phyloP scores from a whole-genome alignment of 805 yeast species.

The Sporopachydermia quercuum region DNA sequence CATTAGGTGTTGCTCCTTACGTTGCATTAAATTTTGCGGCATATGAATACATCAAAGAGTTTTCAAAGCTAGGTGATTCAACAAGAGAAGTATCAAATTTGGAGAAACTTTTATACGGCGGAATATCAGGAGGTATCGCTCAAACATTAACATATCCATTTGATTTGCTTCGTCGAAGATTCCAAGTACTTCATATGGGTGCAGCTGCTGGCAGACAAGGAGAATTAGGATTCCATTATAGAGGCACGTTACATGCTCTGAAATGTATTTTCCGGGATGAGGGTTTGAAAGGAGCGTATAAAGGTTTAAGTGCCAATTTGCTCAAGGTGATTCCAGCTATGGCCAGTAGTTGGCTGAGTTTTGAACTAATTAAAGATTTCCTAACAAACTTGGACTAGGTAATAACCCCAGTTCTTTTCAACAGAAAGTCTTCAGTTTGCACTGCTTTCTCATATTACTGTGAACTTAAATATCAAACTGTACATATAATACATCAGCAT shows the following conservation, averaged over 20 bases:
- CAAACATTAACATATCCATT: slow-evolving; percentile 87
- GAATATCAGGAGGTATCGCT: slow-evolving; percentile 75
- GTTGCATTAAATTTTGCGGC: slow-evolving; percentile 87
- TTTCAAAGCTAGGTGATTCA: slow-evolving; percentile 22
- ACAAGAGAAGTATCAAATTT: slow-evolving; percentile 23
- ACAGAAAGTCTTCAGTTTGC: no score
- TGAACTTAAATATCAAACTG: no score
- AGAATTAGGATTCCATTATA: slow-evolving; percentile 70
- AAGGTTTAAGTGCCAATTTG: slow-evolving; percentile 64
- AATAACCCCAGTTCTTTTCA: background rate
- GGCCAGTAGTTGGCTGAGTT: slow-evolving; percentile 90
- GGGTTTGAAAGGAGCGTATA: slow-evolving; percentile 60
- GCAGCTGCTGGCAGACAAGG: slow-evolving; percentile 25
- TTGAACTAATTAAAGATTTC: slow-evolving; percentile 48
- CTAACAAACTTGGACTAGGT: slow-evolving; percentile 10
- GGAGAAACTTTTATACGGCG: slow-evolving; percentile 65
- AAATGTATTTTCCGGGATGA: slow-evolving; percentile 53
- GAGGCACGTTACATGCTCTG: slow-evolving; percentile 64
- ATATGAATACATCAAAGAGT: slow-evolving; percentile 67
- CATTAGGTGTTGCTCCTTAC: slow-evolving; percentile 90
- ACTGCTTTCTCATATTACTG: no score
- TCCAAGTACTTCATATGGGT: slow-evolving; percentile 81
- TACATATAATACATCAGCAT: no score
- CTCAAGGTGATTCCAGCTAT: slow-evolving; percentile 88
- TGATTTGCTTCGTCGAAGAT: slow-evolving; percentile 75